These are phyloP conservation scores for Penicillium riverlandense DNA, from an alignment of 495 filamentous ascomycete genomes.

Conservation along the genomic window DNA sequence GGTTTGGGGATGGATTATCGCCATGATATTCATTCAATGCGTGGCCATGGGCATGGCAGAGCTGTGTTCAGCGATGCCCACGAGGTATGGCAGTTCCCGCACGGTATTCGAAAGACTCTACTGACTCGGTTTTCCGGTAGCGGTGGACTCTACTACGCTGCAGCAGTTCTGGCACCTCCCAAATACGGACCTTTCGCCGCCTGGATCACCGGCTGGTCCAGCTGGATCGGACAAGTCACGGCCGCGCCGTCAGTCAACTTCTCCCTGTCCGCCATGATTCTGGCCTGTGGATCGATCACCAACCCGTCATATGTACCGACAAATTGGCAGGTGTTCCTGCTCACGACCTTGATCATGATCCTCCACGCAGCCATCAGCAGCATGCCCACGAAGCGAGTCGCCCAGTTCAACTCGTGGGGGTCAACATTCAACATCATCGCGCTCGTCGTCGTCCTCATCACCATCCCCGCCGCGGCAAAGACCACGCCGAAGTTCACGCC, in stretches of 20 bases:
- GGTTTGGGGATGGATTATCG: constrained; percentile 77
- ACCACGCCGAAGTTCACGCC: constrained; percentile 57
- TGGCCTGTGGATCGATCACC: constrained; percentile 61
- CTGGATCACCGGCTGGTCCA: constrained; percentile 71
- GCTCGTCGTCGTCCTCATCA: constrained; percentile 58
- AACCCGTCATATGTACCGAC: constrained; percentile 60
- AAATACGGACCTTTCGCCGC: constrained; percentile 70
- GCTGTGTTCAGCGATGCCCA: constrained; percentile 61
- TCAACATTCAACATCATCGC: constrained; percentile 70
- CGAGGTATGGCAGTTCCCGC: constrained; percentile 30
- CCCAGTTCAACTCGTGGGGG: constrained; percentile 67
- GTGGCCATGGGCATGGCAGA: constrained; percentile 64
- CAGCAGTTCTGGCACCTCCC: constrained; percentile 70
- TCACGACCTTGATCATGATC: constrained; percentile 63
- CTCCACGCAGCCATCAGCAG: constrained; percentile 66
- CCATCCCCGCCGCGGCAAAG: constrained; percentile 58
- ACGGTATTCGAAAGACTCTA: constrained; percentile 2
- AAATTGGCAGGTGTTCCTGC: constrained; percentile 62
- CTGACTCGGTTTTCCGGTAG: constrained; percentile 25
- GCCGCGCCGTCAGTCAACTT: constrained; percentile 62
- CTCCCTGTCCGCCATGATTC: constrained; percentile 61
- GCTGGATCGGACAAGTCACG: constrained; percentile 66
- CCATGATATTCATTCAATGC: constrained; percentile 68
- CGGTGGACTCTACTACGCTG: constrained; percentile 73
- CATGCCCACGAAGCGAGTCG: constrained; percentile 68